Evolutionary conservation across 208 protist species (phyloP).

Genomic region (Wallacemonas sp.): DNA sequence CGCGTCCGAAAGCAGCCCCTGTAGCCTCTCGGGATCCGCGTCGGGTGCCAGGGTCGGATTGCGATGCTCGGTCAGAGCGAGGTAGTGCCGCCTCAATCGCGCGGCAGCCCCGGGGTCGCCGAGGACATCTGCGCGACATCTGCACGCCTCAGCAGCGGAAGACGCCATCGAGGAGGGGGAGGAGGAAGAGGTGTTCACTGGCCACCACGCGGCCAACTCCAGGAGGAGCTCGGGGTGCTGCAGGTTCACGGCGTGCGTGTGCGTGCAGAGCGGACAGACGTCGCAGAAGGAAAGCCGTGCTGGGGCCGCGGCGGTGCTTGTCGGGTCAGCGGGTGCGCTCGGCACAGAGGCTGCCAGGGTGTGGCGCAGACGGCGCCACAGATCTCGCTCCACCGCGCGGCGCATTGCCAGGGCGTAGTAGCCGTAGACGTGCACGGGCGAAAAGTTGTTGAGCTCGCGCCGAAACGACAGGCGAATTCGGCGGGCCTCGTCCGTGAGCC

Average conservation of each 20-base stretch:
- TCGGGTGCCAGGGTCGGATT: no score
- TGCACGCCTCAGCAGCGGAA: neutral
- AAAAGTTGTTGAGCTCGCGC: slow-evolving; percentile 27
- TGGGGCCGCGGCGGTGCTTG: neutral
- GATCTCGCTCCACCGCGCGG: slow-evolving; percentile 24
- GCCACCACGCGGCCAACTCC: slow-evolving; percentile 9
- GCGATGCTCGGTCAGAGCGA: neutral
- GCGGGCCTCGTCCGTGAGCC: slow-evolving; percentile 15
- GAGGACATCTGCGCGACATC: neutral
- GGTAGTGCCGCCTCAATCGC: neutral
- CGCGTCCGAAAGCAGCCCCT: neutral
- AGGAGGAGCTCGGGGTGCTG: slow-evolving; percentile 12
- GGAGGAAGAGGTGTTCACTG: neutral
- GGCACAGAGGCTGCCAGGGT: neutral
- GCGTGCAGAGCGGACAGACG: slow-evolving; percentile 8
- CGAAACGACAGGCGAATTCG: slow-evolving; percentile 18
- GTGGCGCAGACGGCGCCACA: slow-evolving; percentile 7
- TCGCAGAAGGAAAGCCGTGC: neutral
- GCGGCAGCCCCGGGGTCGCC: neutral
- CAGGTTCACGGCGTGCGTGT: slow-evolving; percentile 1
- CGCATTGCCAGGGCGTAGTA: slow-evolving; percentile 30
- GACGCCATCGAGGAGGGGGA: no score
- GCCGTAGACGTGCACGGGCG: slow-evolving; percentile 26
- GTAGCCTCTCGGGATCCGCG: neutral
- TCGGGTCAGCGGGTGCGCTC: neutral